Evolutionary conservation across 345 rosid species (phyloP), one percentile per base, ranked within the genome.

Genomic region (Eutrema yunnanense): DNA sequence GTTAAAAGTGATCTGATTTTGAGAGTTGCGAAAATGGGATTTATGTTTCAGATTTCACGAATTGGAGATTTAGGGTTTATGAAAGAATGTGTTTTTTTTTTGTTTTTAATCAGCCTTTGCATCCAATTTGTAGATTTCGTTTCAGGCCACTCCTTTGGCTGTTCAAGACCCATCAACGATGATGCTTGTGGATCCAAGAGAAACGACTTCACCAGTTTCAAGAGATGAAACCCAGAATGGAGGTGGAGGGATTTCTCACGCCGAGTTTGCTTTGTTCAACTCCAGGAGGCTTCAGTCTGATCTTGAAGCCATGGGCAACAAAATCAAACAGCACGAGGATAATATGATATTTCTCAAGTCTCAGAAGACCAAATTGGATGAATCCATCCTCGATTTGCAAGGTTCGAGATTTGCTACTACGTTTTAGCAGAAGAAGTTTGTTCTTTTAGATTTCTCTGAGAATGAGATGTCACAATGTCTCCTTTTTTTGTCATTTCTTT

Each of bases 201-300:
- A 60, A 56, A 32, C 41, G 11, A 70, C 79, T 46, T 27, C 68
- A 49, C 26, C 66, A 13, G 71, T 49, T 62, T 63, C 70, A 5
- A 65, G 49, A 75, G 75, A 52, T 51, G 85, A 58, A 75, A 67
- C 78, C 44, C 81, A 69, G n/a, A 84, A 77, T 53, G 86, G 83
- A 73, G 86, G 84, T 65, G 87, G 84, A 68, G 87, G 89, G 43
- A n/a, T 42, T 57, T 34, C 72, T 57, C 69, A 79, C 10, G 85
- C 79, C 1, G 84, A 80, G 54, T 54, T 71, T 49, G 53, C 80
- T 42, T 2, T 85, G 49, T 72, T 61, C 73, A 74, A 76, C 75
- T 77, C 90, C 36, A 67, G 82, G 84, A 92, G 77, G 79, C 90
- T 89, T 81, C 79, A 92, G 78, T 87, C 90, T 75, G 96, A 87